Conservation (phyloP, 2,329 filamentous ascomycete species). For the Sphaerostilbella broomeana region DNA sequence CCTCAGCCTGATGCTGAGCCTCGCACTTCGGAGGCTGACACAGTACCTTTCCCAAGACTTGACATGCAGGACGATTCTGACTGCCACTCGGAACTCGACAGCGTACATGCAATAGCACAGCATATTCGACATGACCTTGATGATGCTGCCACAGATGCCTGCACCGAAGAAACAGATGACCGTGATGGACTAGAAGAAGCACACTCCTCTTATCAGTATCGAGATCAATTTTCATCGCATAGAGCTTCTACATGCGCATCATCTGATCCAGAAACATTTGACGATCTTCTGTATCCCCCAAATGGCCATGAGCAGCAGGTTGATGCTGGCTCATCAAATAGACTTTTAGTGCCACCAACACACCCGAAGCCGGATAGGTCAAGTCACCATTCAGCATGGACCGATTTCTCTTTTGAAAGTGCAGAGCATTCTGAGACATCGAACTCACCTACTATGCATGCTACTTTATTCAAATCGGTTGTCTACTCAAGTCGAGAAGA, state of each 20-base stretch:
- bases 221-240: slow-evolving; percentile 27
- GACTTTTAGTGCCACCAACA: slow-evolving; percentile 41
- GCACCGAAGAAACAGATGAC: slow-evolving; percentile 31
- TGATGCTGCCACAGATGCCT: slow-evolving; percentile 29
- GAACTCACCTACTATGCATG: slow-evolving; percentile 25
- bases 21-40: slow-evolving; percentile 12
- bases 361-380: slow-evolving; percentile 38
- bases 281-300: slow-evolving; percentile 24
- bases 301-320: slow-evolving; percentile 23
- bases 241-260: slow-evolving; percentile 37
- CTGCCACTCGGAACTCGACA: slow-evolving; percentile 32
- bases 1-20: slow-evolving; percentile 30
- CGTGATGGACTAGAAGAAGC: slow-evolving; percentile 23
- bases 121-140: slow-evolving; percentile 24
- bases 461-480: slow-evolving; percentile 29
- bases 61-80: slow-evolving; percentile 33
- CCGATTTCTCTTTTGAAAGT: slow-evolving; percentile 52
- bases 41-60: slow-evolving; percentile 29
- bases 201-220: slow-evolving; percentile 23
- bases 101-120: slow-evolving; percentile 18
- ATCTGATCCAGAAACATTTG: slow-evolving; percentile 25
- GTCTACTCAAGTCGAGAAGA: slow-evolving; percentile 5
- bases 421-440: slow-evolving; percentile 32
- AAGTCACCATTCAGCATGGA: slow-evolving; percentile 55
- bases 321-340: slow-evolving; percentile 35